These are phyloP conservation scores for Clonostachys rosea DNA, from an alignment of 2,329 filamentous ascomycete species.

Conservation along the genomic window DNA sequence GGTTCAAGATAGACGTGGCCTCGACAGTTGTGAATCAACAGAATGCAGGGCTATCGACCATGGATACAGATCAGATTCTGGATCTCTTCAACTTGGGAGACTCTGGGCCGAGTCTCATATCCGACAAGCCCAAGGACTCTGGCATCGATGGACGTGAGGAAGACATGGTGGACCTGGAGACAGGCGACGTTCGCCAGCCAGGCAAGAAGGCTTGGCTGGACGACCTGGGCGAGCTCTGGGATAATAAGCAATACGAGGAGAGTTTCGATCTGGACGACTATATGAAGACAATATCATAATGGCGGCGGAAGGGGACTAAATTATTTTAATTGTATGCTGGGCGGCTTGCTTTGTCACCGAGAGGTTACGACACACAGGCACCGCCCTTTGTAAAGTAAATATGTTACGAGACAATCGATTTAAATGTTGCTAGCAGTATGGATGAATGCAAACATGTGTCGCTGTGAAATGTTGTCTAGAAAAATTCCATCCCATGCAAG, in stretches of 20 bases:
- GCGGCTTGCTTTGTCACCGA: too few species aligned
- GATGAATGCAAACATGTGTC: too few species aligned
- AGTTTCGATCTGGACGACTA: constrained; percentile 96
- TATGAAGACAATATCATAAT: constrained; percentile 80
- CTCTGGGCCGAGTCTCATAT: constrained; percentile 61
- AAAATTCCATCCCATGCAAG: too few species aligned
- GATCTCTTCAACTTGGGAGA: constrained; percentile 93
- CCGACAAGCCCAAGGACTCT: constrained; percentile 52
- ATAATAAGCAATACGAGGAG: constrained; percentile 96
- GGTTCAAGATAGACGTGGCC: constrained; percentile 98
- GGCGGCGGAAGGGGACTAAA: neutral
- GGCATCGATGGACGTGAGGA: constrained; percentile 62
- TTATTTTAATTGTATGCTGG: too few species aligned
- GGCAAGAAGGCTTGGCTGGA: constrained; percentile 96
- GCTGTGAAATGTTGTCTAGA: too few species aligned
- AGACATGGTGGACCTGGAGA: constrained; percentile 90
- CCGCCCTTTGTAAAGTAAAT: too few species aligned
- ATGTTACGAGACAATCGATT: too few species aligned
- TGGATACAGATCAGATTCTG: constrained; percentile 98
- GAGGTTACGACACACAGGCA: too few species aligned
- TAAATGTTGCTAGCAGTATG: too few species aligned
- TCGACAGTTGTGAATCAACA: constrained; percentile 98
- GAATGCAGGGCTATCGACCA: constrained; percentile 87
- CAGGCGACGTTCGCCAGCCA: constrained; percentile 90
- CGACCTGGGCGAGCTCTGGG: constrained; percentile 93